Evolutionary conservation across 108 stramenopile species (phyloP), one percentile per base, ranked within the genome.

Genomic region (Nannochloropsis gaditana): DNA sequence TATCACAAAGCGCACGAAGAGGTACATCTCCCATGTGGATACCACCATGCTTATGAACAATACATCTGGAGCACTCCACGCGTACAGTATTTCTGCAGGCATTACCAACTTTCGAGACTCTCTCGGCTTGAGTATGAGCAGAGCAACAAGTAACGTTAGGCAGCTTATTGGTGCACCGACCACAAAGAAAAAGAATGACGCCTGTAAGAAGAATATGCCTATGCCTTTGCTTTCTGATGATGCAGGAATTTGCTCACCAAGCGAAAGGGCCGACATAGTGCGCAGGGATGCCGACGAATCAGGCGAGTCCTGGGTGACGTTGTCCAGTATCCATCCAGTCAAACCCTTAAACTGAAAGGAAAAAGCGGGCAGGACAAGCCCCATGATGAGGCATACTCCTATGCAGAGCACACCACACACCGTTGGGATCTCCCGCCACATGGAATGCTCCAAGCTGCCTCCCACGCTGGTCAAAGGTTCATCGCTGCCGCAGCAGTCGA

Each of bases 1-100:
- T 8, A 82, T 45, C 82, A 82, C 43, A 82, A 82, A 82, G 19
- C 45, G 43, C 19, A 45, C 82, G 21, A 82, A 82, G 19, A 45
- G 21, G n/a, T 73, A n/a, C 59, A 73, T 73, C n/a, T 73, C 59
- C 59, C 15, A 3, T n/a, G 59, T 73, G 19, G 59, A 15, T n/a
- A n/a, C 59, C 59, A 73, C 59, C 59, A 73, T 73, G 59, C 59
- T 73, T n/a, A 73, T n/a, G n/a, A 73, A 73, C 15, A 73, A n/a
- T 73, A 73, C 59, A 73, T 73, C 59, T 1, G 59, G 59, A 73
- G 59, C 1, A n/a, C 19, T n/a, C 59, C 59, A 73, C 19, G 59
- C 59, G n/a, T 73, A 73, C 59, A 73, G 8, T n/a, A 73, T 73
- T 73, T 73, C 59, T 5, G 59, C 8, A 73, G 59, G 59, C 59